Base-by-base conservation (phyloP, 2,329 filamentous ascomycete species). In the Fusarium keratoplasticum region DNA sequence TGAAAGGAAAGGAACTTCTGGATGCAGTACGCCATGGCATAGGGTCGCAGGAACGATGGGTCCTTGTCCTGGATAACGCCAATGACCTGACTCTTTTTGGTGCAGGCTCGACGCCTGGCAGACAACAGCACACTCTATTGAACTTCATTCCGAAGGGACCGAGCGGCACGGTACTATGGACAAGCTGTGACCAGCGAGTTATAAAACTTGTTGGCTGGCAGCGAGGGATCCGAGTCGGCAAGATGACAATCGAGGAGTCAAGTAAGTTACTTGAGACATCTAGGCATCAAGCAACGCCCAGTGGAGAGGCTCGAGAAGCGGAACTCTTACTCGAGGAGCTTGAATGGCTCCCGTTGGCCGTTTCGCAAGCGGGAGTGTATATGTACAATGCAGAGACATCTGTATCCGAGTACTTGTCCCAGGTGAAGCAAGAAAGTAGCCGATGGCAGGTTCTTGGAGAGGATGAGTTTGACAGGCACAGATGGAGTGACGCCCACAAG, bases 51-150 rank as follows among this genome's bases (percentile, higher is more conserved):
- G 11, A 36, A 5, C 40, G 13, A 38, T 84, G 80, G 81, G 50
- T 83, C 0, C 54, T 83, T 5, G 42, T 84, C 14, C 50, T 83
- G 13, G 81, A 83, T 16, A 84, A 83, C 33, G 80, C 79, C 6
- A 79, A 83, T 61, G 74, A 82, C 27, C 61, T 82, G 1, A 36
- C 33, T 3, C 62, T 82, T 1, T 82, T 82, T 61, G 74, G 79
- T 1, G 72, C 76, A 0, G 66, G 64, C 4, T 31, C 57, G n/a
- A 2, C 29, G 6, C 9, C 31, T 3, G 35, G 27, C 7, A 29
- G 29, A 9, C 11, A 20, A 4, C 38, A 22, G 6, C 66, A 22
- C 2, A 20, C 7, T 13, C 58, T 82, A 6, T 27, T 50, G 4
- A 25, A 67, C 22, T 81, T 74, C 59, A 66, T 83, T 5, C 81